phyloP scores from a whole-genome alignment of 2,329 filamentous ascomycete genomes.

The Nemania sp. region DNA sequence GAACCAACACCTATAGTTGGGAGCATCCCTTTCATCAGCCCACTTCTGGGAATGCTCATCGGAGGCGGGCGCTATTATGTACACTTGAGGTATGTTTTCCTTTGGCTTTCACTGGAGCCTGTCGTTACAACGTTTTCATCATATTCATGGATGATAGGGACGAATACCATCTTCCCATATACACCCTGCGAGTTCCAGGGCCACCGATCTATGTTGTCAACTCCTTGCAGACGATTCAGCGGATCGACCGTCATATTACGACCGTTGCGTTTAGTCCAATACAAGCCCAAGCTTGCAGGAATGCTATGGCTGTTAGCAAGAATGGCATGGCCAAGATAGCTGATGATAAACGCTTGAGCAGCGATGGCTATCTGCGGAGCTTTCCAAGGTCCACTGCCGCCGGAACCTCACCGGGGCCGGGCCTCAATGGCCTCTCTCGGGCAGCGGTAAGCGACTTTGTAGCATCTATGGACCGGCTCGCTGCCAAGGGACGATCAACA shows the following conservation, averaged over 20 bases:
- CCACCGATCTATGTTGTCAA: constrained; percentile 31
- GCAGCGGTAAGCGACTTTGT: constrained; percentile 11
- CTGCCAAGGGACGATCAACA: neutral
- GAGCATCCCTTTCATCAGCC: constrained; percentile 29
- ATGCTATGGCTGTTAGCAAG: constrained; percentile 26
- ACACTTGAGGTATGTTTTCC: constrained; percentile 23
- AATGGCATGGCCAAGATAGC: constrained; percentile 26
- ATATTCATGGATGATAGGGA: constrained; percentile 21
- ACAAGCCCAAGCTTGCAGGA: constrained; percentile 25
- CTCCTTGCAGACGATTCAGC: constrained; percentile 24
- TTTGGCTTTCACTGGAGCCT: neutral
- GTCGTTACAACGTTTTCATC: neutral
- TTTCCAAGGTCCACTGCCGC: constrained; percentile 14
- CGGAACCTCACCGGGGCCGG: constrained; percentile 18
- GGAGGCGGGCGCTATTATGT: constrained; percentile 27
- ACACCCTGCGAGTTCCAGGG: constrained; percentile 28
- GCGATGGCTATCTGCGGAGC: constrained; percentile 31
- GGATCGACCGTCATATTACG: constrained; percentile 32
- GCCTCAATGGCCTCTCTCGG: constrained; percentile 26
- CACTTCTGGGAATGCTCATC: constrained; percentile 27
- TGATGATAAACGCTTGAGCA: constrained; percentile 22
- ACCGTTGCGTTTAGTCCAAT: constrained; percentile 30
- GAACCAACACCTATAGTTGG: constrained; percentile 26
- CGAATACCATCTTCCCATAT: constrained; percentile 23
- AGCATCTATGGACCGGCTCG: constrained; percentile 16